A percentile compares a stretch with the other conserved stretches of the same genome.
phyloP scores from a whole-genome alignment of 441 rosid species.

The Jatropha podagrica region DNA sequence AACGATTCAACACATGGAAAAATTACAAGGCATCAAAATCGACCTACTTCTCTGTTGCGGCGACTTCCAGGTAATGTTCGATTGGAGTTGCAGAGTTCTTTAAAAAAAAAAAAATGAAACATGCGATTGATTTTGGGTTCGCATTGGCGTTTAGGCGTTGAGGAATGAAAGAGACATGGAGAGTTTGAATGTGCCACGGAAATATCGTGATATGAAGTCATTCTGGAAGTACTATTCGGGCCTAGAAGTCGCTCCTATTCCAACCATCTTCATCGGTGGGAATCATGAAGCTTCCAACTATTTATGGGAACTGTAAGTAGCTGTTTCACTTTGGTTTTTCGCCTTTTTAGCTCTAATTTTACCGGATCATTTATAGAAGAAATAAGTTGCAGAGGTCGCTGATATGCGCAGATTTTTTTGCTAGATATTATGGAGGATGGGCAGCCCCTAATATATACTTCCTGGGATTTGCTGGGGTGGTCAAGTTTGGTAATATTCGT shows the following conservation, averaged over 20 bases:
- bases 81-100: neutral
- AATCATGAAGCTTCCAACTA: constrained; percentile 97
- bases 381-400: neutral
- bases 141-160: constrained; percentile 47
- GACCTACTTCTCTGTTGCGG: constrained; percentile 96
- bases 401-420: constrained; percentile 6
- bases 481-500: constrained; percentile 79
- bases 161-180: constrained; percentile 84
- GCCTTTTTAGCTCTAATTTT: neutral
- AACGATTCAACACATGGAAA: constrained; percentile 59
- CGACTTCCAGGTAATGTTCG: constrained; percentile 66
- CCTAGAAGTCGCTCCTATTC: constrained; percentile 72
- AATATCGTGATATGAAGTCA: constrained; percentile 76
- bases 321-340: neutral
- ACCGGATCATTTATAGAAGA: constrained; percentile 1
- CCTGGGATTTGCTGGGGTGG: constrained; percentile 78
- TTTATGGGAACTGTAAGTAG: constrained; percentile 80
- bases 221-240: constrained; percentile 95
- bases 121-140: neutral
- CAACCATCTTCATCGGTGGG: constrained; percentile 91
- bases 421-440: constrained; percentile 95
- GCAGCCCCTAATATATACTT: constrained; percentile 83
- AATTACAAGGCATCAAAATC: constrained; percentile 54
- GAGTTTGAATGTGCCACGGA: constrained; percentile 72
- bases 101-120: neutral